phyloP scores from a whole-genome alignment of 2,329 filamentous ascomycete species.

The Daldinia eschscholtzii region DNA sequence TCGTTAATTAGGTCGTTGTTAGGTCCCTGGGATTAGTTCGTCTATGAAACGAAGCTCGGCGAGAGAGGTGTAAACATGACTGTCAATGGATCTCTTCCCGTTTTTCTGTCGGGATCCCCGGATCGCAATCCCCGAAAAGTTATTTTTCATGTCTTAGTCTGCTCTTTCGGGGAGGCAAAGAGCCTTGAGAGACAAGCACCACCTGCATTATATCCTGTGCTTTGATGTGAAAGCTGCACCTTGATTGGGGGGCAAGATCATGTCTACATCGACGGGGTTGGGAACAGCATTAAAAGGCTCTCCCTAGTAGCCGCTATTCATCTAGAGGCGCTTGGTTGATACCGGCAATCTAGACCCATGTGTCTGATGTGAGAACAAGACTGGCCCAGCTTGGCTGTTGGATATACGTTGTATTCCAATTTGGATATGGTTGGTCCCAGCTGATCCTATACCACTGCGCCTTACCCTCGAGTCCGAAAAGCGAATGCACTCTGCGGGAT shows the following conservation, averaged over 20 bases:
- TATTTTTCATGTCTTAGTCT: slow-evolving; percentile 11
- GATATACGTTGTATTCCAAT: slow-evolving; percentile 19
- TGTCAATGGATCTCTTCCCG: slow-evolving; percentile 10
- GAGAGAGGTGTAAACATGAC: slow-evolving; percentile 1
- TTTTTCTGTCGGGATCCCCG: slow-evolving; percentile 10
- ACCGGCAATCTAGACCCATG: slow-evolving; percentile 19
- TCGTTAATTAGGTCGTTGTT: slow-evolving; percentile 1
- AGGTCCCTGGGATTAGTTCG: not conserved
- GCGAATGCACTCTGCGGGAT: slow-evolving; percentile 24
- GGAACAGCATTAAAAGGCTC: slow-evolving; percentile 8
- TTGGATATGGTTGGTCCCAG: slow-evolving; percentile 30
- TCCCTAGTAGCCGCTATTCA: slow-evolving; percentile 9
- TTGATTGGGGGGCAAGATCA: slow-evolving; percentile 10
- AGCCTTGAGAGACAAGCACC: not conserved
- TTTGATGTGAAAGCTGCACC: slow-evolving; percentile 11
- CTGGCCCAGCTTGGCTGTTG: slow-evolving; percentile 21
- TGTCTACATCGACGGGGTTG: slow-evolving; percentile 7
- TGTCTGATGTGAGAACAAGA: slow-evolving; percentile 38
- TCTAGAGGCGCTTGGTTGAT: slow-evolving; percentile 24
- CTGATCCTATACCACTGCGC: slow-evolving; percentile 27
- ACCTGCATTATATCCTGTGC: slow-evolving; percentile 7
- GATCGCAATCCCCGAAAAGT: slow-evolving; percentile 12
- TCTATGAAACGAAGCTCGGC: not conserved
- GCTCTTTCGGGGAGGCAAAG: slow-evolving; percentile 1
- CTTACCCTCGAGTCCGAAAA: slow-evolving; percentile 23